A percentile compares a stretch with the other conserved stretches of the same genome.
Conservation (phyloP, 208 protist species). For the Borovskyia barvae region DNA sequence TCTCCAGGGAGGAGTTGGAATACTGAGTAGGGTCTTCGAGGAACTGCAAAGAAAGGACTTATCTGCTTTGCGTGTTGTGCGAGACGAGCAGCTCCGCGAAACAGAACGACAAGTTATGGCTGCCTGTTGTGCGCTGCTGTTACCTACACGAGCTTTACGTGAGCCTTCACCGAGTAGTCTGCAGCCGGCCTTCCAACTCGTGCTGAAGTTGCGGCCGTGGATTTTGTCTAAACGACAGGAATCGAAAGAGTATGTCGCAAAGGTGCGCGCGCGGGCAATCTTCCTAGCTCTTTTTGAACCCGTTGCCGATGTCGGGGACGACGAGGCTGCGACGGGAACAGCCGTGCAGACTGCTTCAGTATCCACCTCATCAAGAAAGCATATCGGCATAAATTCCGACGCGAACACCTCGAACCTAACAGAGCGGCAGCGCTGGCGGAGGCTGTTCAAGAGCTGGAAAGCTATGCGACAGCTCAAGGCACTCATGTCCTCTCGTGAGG, state of each 20-base stretch:
- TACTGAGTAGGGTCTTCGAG: slow-evolving; percentile 61
- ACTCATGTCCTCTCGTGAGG: slow-evolving; percentile 59
- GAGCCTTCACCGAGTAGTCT: slow-evolving; percentile 43
- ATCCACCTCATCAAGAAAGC: neutral
- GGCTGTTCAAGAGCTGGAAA: slow-evolving; percentile 86
- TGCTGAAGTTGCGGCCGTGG: slow-evolving; percentile 75
- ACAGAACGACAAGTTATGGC: slow-evolving; percentile 84
- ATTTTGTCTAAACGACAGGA: slow-evolving; percentile 80
- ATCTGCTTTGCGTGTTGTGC: slow-evolving; percentile 63
- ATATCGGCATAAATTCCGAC: neutral
- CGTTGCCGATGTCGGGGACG: slow-evolving; percentile 12
- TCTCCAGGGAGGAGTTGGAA: slow-evolving; percentile 77
- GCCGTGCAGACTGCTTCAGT: neutral
- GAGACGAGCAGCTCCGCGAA: slow-evolving; percentile 64
- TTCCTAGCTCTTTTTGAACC: slow-evolving; percentile 86
- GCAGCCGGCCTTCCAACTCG: slow-evolving; percentile 54
- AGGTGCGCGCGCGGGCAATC: slow-evolving; percentile 55
- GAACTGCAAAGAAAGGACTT: slow-evolving; percentile 70
- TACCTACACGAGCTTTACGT: slow-evolving; percentile 54
- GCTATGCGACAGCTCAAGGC: slow-evolving; percentile 64
- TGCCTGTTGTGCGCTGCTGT: slow-evolving; percentile 72
- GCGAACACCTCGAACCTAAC: slow-evolving; percentile 6
- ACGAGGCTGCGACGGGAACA: neutral
- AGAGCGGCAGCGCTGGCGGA: slow-evolving; percentile 68
- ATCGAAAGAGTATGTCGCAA: slow-evolving; percentile 41